These are phyloP conservation scores for Lentinula novae-zelandiae DNA, from an alignment of 1,284 basidiomycete species.

Conservation along the genomic window DNA sequence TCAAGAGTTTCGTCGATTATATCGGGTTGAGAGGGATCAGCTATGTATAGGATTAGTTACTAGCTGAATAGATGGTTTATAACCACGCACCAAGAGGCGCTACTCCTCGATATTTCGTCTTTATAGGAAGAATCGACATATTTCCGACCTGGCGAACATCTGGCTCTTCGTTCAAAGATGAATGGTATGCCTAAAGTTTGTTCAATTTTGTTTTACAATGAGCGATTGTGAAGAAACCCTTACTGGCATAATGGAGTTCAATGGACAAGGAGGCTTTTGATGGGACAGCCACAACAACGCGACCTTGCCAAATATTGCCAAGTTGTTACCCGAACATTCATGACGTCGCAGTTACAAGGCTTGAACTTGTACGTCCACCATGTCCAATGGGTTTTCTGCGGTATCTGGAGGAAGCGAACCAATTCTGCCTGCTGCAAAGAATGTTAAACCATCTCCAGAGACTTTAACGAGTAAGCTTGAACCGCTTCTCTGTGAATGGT, in stretches of 20 bases:
- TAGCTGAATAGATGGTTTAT: constrained; percentile 12
- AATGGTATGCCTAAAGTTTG: constrained; percentile 85
- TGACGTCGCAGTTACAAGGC: constrained; percentile 17
- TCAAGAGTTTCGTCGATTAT: constrained; percentile 97
- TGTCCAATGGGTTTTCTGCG: constrained; percentile 27
- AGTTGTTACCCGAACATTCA: constrained; percentile 8
- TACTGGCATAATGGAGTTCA: constrained; percentile 50
- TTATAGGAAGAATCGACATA: constrained; percentile 88
- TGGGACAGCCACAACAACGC: not conserved
- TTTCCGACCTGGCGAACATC: constrained; percentile 87
- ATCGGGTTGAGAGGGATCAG: constrained; percentile 78
- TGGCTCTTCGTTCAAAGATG: constrained; percentile 85
- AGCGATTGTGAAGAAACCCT: constrained; percentile 24
- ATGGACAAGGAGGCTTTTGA: not conserved
- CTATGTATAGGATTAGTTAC: constrained; percentile 31
- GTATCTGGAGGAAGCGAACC: constrained; percentile 43
- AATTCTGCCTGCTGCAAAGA: constrained; percentile 38
- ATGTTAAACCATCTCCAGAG: constrained; percentile 59
- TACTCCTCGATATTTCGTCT: constrained; percentile 87
- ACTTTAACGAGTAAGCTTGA: constrained; percentile 61
- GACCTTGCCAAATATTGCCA: constrained; percentile 20
- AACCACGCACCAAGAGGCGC: constrained; percentile 71
- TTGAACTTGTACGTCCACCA: constrained; percentile 20
- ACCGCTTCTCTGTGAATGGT: not conserved
- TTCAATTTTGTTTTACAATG: not conserved